Evolutionary conservation across 2,329 filamentous ascomycete species (phyloP).

Genomic region (Karstenula rhodostoma): DNA sequence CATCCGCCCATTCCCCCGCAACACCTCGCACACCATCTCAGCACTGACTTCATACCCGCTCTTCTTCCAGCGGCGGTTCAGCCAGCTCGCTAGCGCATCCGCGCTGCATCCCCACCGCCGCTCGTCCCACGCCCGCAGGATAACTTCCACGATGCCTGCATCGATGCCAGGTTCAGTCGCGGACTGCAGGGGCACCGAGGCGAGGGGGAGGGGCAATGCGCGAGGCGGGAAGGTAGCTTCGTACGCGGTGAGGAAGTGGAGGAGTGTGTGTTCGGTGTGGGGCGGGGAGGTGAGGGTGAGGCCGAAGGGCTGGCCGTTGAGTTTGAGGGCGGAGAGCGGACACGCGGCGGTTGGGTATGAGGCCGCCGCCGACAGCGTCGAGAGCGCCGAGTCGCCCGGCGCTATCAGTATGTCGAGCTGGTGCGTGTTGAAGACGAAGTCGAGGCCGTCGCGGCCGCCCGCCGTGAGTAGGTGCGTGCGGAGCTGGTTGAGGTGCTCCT

Average conservation of each 20-base stretch:
- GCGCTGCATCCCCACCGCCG: constrained; percentile 39
- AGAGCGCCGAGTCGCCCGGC: constrained; percentile 46
- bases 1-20: constrained; percentile 44
- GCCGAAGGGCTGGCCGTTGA: constrained; percentile 49
- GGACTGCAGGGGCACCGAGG: constrained; percentile 37
- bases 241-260: constrained; percentile 49
- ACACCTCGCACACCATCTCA: constrained; percentile 46
- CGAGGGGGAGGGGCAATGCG: constrained; percentile 40
- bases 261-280: constrained; percentile 41
- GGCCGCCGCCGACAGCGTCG: constrained; percentile 45
- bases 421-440: constrained; percentile 39
- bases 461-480: constrained; percentile 37
- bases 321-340: constrained; percentile 43
- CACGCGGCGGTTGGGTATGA: constrained; percentile 48
- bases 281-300: constrained; percentile 42
- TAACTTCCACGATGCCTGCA: constrained; percentile 43
- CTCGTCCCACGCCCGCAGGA: constrained; percentile 47
- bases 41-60: constrained; percentile 44
- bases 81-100: constrained; percentile 46
- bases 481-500: constrained; percentile 37
- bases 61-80: constrained; percentile 46
- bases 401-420: constrained; percentile 45
- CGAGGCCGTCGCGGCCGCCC: constrained; percentile 43
- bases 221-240: constrained; percentile 46
- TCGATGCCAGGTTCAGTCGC: constrained; percentile 41